These are phyloP conservation scores for Mycena sanguinolenta DNA, from an alignment of 768 basidiomycete genomes.

Conservation along the genomic window DNA sequence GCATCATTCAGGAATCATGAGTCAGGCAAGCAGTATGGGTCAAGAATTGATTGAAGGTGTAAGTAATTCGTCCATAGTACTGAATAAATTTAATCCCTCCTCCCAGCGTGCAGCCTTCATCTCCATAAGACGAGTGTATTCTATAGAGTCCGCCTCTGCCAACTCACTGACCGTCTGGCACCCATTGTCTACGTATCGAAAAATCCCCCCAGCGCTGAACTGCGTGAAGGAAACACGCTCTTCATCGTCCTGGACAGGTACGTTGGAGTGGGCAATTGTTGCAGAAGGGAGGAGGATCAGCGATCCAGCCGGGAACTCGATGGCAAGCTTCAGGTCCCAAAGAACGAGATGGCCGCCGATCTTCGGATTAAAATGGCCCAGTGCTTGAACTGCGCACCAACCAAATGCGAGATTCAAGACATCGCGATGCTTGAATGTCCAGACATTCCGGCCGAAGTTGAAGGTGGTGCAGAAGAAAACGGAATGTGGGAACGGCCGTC, in stretches of 20 bases:
- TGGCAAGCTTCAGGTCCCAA: slow-evolving; percentile 43
- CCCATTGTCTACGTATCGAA: not conserved
- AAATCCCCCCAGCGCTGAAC: not conserved
- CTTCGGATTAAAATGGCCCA: slow-evolving; percentile 44
- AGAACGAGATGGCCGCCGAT: slow-evolving; percentile 51
- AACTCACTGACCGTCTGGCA: not conserved
- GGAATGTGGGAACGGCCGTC: not conserved
- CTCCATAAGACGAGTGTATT: not conserved
- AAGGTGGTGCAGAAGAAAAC: slow-evolving; percentile 34
- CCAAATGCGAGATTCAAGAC: slow-evolving; percentile 43
- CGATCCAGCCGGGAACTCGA: slow-evolving; percentile 42
- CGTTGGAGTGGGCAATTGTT: not conserved
- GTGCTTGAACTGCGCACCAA: slow-evolving; percentile 47
- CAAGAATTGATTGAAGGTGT: too few species aligned
- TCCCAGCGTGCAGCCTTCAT: not conserved
- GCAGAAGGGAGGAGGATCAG: not conserved
- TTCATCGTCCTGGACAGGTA: not conserved
- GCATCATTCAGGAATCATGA: too few species aligned
- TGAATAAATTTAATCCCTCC: not conserved
- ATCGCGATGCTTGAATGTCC: not conserved
- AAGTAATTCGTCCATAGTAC: not conserved
- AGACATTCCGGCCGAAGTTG: slow-evolving; percentile 49
- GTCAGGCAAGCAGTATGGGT: too few species aligned
- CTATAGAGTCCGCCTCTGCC: not conserved
- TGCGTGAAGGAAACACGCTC: not conserved